phyloP scores from a whole-genome alignment of 306 rosid species.

The Cucurbita moschata region DNA sequence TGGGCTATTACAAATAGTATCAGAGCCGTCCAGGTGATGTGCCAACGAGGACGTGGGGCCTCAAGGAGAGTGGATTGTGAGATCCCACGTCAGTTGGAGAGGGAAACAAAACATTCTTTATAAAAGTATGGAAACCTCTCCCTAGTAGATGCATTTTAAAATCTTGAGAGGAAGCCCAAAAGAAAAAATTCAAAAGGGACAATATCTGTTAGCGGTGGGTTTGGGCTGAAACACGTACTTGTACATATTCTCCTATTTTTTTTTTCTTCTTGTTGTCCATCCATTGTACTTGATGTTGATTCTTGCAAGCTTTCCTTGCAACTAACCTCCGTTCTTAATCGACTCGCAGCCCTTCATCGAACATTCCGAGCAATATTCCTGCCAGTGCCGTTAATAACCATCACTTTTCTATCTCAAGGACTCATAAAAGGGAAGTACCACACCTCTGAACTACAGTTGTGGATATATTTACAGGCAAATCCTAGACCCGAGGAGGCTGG shows the following conservation, averaged over 20 bases:
- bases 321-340: slow-evolving; percentile 13
- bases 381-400: slow-evolving; percentile 15
- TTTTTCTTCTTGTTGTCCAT: slow-evolving; percentile 16
- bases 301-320: slow-evolving; percentile 17
- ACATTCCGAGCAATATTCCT: slow-evolving; percentile 20
- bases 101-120: too few species aligned
- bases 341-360: slow-evolving; percentile 19
- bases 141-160: too few species aligned
- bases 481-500: neutral
- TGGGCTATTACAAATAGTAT: too few species aligned
- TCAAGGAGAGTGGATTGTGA: too few species aligned
- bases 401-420: slow-evolving; percentile 6
- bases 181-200: too few species aligned
- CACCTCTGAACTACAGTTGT: slow-evolving; percentile 22
- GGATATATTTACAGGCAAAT: slow-evolving; percentile 8
- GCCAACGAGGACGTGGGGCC: too few species aligned
- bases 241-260: neutral
- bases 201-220: too few species aligned
- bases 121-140: too few species aligned
- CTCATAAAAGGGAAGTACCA: slow-evolving; percentile 16
- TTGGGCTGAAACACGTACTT: neutral
- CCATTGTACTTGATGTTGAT: slow-evolving; percentile 11
- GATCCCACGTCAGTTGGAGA: too few species aligned
- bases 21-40: too few species aligned
- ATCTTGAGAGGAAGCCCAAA: too few species aligned